Base-by-base conservation (phyloP, 192 early-diverging fungal genomes). In the Gamsiella multidivaricata region DNA sequence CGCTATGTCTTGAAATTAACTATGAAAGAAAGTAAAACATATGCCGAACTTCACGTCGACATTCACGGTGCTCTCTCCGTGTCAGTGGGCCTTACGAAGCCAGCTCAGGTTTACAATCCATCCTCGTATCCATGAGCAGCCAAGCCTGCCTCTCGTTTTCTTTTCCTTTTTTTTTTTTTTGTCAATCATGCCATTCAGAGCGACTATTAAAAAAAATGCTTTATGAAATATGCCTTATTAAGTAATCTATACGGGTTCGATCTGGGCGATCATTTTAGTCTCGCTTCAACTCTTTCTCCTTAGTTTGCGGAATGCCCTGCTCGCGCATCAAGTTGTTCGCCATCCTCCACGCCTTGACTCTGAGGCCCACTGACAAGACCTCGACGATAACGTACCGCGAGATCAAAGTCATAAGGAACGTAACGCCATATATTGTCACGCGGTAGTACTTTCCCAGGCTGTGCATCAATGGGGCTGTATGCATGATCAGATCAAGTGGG, bases 361-460 rank as follows among this genome's bases (percentile, higher is more conserved):
- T 68, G 37, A 78, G 51, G n/a, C 74, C 74, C 4, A 78, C 18
- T 11, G 65, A 62, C 37, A 78, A 47, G 28, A 78, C 18, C 41
- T 78, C 74, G n/a, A 78, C 74, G 43, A 78, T 37, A 4, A 78
- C 29, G 37, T 69, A 78, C 1, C 74, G 65, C 0, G 74, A 78
- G 18, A 78, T 39, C 65, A 78, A 29, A 23, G 57, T 61, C 33
- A 51, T 33, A 2, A 69, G 17, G 41, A 78, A 78, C 11, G 49
- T 78, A 2, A n/a, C 28, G 2, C 36, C 26, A 43, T 69, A 78
- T 20, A 78, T 54, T 2, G 37, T 26, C 17, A 78, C 32, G n/a
- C 74, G 59, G n/a, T 78, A 78, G 29, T 60, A 78, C 61, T 69
- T 78, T 12, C 74, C 74, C n/a, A 78, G 32, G 25, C 47, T 60